phyloP scores from a whole-genome alignment of 148 eudicot genomes.

The Fagopyrum homotropicum region DNA sequence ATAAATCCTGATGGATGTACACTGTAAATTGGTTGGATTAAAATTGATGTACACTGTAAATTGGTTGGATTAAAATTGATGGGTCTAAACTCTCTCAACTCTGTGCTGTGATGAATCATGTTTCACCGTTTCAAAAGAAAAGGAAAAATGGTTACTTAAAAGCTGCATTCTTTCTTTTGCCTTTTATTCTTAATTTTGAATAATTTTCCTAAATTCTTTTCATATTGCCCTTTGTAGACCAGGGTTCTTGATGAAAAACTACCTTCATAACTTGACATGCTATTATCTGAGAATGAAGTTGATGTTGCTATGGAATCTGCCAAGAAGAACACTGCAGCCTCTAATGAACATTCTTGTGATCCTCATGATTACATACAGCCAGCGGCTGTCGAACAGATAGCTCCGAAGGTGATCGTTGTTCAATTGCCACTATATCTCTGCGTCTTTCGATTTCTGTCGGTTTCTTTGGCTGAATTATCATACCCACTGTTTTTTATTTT shows the following conservation, averaged over 20 bases:
- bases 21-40: too few species aligned
- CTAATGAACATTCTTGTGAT: slow-evolving; percentile 22
- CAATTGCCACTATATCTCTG: background rate
- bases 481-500: background rate
- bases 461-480: background rate
- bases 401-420: slow-evolving; percentile 22
- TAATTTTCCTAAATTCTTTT: background rate
- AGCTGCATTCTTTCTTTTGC: slow-evolving; percentile 3
- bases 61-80: too few species aligned
- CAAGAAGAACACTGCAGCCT: slow-evolving; percentile 17
- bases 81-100: background rate
- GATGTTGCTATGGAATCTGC: slow-evolving; percentile 17
- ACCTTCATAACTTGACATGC: slow-evolving; percentile 49
- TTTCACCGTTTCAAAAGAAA: background rate
- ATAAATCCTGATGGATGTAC: too few species aligned
- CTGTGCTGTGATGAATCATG: background rate
- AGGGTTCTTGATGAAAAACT: slow-evolving; percentile 70
- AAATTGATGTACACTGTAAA: too few species aligned
- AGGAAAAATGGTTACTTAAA: background rate
- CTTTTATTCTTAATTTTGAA: background rate
- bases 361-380: slow-evolving; percentile 15
- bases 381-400: slow-evolving; percentile 25
- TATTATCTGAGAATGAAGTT: slow-evolving; percentile 29
- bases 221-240: slow-evolving; percentile 32
- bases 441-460: background rate